A percentile compares a stretch with the other conserved stretches of the same genome.
phyloP scores from a whole-genome alignment of 1,284 basidiomycete genomes.

The Macrocystidia cucumis region DNA sequence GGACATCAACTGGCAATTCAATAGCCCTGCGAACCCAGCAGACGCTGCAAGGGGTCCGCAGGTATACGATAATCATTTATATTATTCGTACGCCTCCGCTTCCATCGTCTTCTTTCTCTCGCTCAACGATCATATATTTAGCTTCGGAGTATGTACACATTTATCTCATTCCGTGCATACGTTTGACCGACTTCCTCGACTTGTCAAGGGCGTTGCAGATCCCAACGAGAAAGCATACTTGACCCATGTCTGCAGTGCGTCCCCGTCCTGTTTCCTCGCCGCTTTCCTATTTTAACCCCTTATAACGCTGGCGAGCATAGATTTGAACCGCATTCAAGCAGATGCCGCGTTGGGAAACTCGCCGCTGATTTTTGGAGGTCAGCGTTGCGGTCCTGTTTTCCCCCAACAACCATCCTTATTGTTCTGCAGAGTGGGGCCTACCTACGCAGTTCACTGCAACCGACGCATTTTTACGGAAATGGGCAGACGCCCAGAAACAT shows the following conservation, averaged over 20 bases:
- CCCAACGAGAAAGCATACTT: slow-evolving; percentile 59
- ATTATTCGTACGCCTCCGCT: slow-evolving; percentile 63
- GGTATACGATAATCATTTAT: slow-evolving; percentile 75
- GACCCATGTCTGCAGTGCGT: slow-evolving; percentile 59
- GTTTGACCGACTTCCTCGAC: slow-evolving; percentile 4
- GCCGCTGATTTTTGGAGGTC: slow-evolving; percentile 57
- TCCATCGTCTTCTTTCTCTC: slow-evolving; percentile 5
- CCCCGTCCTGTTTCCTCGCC: neutral
- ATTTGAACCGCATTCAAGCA: slow-evolving; percentile 40
- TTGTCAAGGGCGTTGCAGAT: slow-evolving; percentile 55
- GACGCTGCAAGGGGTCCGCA: slow-evolving; percentile 61
- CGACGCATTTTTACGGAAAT: slow-evolving; percentile 53
- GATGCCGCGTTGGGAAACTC: slow-evolving; percentile 42
- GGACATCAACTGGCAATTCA: slow-evolving; percentile 70
- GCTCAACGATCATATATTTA: slow-evolving; percentile 17
- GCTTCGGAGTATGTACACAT: slow-evolving; percentile 44
- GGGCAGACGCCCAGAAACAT: slow-evolving; percentile 78
- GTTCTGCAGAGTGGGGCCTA: slow-evolving; percentile 61
- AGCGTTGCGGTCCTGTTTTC: slow-evolving; percentile 11
- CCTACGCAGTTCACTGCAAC: slow-evolving; percentile 60
- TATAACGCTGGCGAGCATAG: slow-evolving; percentile 24
- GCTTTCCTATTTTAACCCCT: neutral
- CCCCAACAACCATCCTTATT: slow-evolving; percentile 14
- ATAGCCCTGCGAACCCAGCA: slow-evolving; percentile 62
- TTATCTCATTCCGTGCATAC: neutral